Base-by-base conservation (phyloP, 1,284 basidiomycete genomes). In the Filobasidium uniguttulatum region DNA sequence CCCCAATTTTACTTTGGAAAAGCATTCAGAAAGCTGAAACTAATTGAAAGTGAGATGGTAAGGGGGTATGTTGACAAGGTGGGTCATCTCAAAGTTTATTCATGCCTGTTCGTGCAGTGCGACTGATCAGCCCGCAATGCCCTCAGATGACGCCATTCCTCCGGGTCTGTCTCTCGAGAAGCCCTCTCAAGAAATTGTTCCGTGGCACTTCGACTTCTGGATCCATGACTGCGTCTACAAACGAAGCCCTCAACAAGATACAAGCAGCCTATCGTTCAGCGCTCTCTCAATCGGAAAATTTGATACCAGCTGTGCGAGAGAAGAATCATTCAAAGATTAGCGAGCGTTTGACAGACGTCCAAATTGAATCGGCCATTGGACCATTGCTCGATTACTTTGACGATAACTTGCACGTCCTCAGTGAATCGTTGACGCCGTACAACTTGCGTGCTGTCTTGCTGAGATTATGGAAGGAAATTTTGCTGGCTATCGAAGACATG, bases 321-420 rank as follows among this genome's bases (percentile, higher is more conserved):
- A 83, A 86, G 36, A 52, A 59, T 15, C 55, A 60, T n/a, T 26
- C 37, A 19, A 64, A 79, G 33, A 75, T 79, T 37, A 80, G 82
- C 1, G 83, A 82, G 56, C 82, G 78, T 54, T 74, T 85, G 37
- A 86, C 85, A 2, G 94, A 98, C 61, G 77, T 88, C 28, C 89
- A 98, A 68, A 89, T 98, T 59, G 94, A 98, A 68, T 77, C 83
- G 49, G 93, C 90, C 1, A 93, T 99, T 55, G 71, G 83, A 31
- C 84, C 89, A 0, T 71, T 99, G 19, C 88, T 98, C 62, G 93
- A 98, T 66, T 98, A 97, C 70, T 85, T 99, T 55, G 93, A 98
- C 56, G 82, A 83, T 30, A 96, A 94, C 62, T 76, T 96, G 47
- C 84, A 87, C 56, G 90, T 87, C 5, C 75, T 99, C 44, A 91